phyloP scores from a whole-genome alignment of 768 basidiomycete species.

The Leccinum rimulosum region DNA sequence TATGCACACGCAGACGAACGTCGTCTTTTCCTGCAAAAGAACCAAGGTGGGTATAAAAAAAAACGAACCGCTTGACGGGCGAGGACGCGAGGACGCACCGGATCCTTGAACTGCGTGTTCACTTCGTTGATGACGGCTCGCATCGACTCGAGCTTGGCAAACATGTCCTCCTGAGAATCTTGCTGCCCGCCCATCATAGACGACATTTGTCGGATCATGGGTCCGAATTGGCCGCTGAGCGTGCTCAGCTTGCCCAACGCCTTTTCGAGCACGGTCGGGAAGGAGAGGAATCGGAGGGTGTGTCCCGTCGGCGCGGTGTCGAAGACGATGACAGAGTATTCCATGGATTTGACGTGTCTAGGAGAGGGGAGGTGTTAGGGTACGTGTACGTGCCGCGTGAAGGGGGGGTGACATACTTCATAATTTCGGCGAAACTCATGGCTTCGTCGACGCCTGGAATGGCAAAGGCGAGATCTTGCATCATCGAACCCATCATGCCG shows the following conservation, averaged over 20 bases:
- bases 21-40: conserved; percentile 82
- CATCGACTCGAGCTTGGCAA: conserved; percentile 97
- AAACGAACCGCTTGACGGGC: too few relatives aligned
- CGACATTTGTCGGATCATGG: conserved; percentile 96
- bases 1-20: conserved; percentile 98
- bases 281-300: conserved; percentile 97
- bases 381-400: too few relatives aligned
- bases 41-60: not conserved
- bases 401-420: conserved; percentile 65
- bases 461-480: conserved; percentile 99
- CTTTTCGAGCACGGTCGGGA: conserved; percentile 96
- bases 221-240: conserved; percentile 93
- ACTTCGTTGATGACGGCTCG: conserved; percentile 96
- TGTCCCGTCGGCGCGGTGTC: conserved; percentile 99
- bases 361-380: not conserved
- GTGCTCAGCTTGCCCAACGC: conserved; percentile 92
- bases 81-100: conserved; percentile 51
- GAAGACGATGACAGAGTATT: conserved; percentile 99
- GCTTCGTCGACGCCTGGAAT: conserved; percentile 99
- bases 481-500: conserved; percentile 98
- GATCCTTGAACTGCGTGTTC: conserved; percentile 99
- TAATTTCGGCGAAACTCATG: conserved; percentile 99
- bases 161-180: conserved; percentile 96
- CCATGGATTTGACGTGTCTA: conserved; percentile 99
- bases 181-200: conserved; percentile 93